Base-by-base conservation (phyloP, 768 basidiomycete genomes). In the Agaricus blazei region DNA sequence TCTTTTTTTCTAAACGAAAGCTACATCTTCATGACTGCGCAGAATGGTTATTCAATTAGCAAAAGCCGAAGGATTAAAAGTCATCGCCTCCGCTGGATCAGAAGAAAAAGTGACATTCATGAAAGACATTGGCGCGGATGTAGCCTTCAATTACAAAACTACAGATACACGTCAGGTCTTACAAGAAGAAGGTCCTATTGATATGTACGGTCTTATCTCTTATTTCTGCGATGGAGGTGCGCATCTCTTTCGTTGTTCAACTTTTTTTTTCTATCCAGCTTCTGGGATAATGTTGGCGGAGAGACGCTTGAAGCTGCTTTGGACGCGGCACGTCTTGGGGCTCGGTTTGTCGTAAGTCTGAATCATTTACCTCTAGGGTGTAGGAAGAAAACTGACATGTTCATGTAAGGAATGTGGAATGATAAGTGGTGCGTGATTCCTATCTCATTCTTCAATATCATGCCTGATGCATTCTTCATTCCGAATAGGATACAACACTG, bases 141-240 rank as follows among this genome's bases (percentile, higher is more conserved):
- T 85, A 5, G 82, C 76, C 0, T 88, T 88, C 72, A 88, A 90
- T 66, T 89, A 87, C 70, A 87, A 90, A 74, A 87, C 77, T 0
- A 71, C 72, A 0, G 70, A 71, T 46, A 82, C 79, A 0, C 62
- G 61, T 1, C 79, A 84, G 9, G 70, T 85, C 2, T 68, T 91
- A 38, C 63, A 64, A 57, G 75, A 74, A 55, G 76, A 88, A 59
- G 85, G 85, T 19, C 75, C 75, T 8, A 68, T 79, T 36, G 71
- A 79, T 52, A 67, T 77, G 74, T 76, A 57, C 26, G 73, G 19
- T 19, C 19, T 19, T 19, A 61, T 31, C 19, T 9, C n/a, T 5
- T 19, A 9, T n/a, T 37, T 2, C n/a, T 54, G 28, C 15, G 19
- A 46, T 11, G 19, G 8, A 2, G 11, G 24, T 23, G 23, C 27